Evolutionary conservation across 441 rosid species (phyloP).

Genomic region (Brassica hybrid): DNA sequence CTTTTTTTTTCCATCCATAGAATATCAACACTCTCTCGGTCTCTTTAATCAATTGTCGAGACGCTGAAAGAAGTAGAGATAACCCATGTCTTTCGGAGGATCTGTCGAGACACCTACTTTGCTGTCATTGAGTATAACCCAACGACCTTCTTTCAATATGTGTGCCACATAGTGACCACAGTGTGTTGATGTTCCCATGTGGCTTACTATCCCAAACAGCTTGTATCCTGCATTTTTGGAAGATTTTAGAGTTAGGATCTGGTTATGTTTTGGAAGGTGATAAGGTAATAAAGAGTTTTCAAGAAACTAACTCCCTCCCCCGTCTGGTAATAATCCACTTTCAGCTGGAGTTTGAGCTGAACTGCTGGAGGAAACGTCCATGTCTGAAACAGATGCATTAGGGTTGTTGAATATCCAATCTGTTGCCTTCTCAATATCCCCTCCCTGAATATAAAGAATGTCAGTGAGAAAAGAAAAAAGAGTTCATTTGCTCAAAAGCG

Average conservation of each 20-base stretch:
- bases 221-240: slow-evolving; percentile 65
- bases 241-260: background rate
- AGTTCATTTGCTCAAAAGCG: slow-evolving; percentile 21
- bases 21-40: background rate
- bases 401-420: slow-evolving; percentile 98
- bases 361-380: slow-evolving; percentile 71
- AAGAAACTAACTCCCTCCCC: slow-evolving; percentile 85
- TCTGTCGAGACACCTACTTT: slow-evolving; percentile 88
- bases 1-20: background rate
- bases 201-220: slow-evolving; percentile 91
- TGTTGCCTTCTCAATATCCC: slow-evolving; percentile 92
- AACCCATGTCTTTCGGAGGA: slow-evolving; percentile 98
- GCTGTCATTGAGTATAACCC: slow-evolving; percentile 91
- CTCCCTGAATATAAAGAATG: slow-evolving; percentile 53
- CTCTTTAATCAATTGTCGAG: no score
- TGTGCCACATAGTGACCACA: slow-evolving; percentile 98
- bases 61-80: slow-evolving; percentile 76
- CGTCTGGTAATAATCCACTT: slow-evolving; percentile 67
- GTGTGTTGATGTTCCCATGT: slow-evolving; percentile 93
- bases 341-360: slow-evolving; percentile 49
- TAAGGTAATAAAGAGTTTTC: slow-evolving; percentile 17
- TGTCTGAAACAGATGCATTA: slow-evolving; percentile 65
- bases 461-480: background rate
- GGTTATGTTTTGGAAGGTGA: slow-evolving; percentile 34
- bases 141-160: slow-evolving; percentile 81